Evolutionary conservation across 2,329 filamentous ascomycete genomes (phyloP).

Genomic region (Neurospora sp.): DNA sequence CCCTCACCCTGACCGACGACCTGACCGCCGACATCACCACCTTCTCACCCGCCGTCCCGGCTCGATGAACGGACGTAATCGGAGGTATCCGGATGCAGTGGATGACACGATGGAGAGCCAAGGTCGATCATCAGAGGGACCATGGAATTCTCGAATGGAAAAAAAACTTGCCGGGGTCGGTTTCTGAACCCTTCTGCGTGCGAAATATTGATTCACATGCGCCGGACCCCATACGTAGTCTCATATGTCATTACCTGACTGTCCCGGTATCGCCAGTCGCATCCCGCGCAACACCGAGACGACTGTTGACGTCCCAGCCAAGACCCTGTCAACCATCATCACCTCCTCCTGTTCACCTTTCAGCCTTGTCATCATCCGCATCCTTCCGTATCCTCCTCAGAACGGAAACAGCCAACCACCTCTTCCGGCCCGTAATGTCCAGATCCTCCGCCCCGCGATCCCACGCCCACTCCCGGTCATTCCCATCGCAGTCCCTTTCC

Average conservation of each 20-base stretch:
- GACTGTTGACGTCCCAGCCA: neutral
- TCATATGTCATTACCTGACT: neutral
- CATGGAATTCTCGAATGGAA: neutral
- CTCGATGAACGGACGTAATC: neutral
- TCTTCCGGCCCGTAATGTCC: conserved; percentile 51
- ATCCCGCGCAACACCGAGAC: neutral
- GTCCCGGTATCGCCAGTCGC: neutral
- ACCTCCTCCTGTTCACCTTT: neutral
- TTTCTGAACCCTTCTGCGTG: neutral
- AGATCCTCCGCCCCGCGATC: conserved; percentile 48
- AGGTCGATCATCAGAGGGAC: neutral
- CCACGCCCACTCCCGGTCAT: conserved; percentile 49
- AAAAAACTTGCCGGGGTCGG: neutral
- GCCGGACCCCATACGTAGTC: neutral
- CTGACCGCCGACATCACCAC: neutral
- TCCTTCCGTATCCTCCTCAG: conserved; percentile 28
- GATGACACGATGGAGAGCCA: neutral
- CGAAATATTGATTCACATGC: neutral
- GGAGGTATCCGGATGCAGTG: neutral
- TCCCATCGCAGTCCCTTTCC: conserved; percentile 59
- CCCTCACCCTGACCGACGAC: neutral
- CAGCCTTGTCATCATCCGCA: neutral
- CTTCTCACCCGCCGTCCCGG: neutral
- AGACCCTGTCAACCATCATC: neutral
- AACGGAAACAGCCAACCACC: conserved; percentile 57